Base-by-base conservation (phyloP, 2,329 filamentous ascomycete genomes). In the Penicillium sp. region DNA sequence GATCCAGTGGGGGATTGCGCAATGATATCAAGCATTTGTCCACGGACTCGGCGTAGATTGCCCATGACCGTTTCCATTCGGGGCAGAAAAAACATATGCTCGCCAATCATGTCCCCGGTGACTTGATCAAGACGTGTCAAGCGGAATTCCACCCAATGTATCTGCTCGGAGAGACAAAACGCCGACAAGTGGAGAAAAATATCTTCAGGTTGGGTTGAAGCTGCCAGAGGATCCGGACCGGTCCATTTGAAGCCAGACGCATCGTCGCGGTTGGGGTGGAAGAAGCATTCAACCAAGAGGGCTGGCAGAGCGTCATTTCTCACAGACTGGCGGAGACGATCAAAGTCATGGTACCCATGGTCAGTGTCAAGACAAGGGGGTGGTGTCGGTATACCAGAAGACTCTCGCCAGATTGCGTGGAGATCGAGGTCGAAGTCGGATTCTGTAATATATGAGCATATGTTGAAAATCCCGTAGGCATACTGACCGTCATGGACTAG, bases 361-460 rank as follows among this genome's bases (percentile, higher is more conserved):
- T 57, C 22, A 14, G 45, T 49, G 7, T 49, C 35, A 29, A 56
- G 55, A 53, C 29, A 56, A 11, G 55, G 49, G 31, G 55, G 55
- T 7, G 39, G 43, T 49, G 37, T 49, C n/a, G 27, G 45, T 53
- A 53, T 49, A 19, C 45, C 29, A 49, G 54, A 53, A 24, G 3
- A 53, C 35, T 49, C 44, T 27, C 51, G 29, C 29, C 47, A 53
- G 54, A 49, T 44, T 16, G 49, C 27, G 44, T 49, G 42, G 13
- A 54, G 44, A 27, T 54, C 52, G 33, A 54, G 33, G 39, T 54
- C 52, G 16, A 43, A 54, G 26, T 49, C 21, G 24, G 7, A 43
- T 29, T 56, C 49, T 56, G 21, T 50, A 4, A 16, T 35, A 13
- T n/a, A 21, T 50, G 2, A 50, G 48, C 24, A 37, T 37, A 13